Conservation (phyloP, 2,329 filamentous ascomycete species). For the Botrytis tulipae region DNA sequence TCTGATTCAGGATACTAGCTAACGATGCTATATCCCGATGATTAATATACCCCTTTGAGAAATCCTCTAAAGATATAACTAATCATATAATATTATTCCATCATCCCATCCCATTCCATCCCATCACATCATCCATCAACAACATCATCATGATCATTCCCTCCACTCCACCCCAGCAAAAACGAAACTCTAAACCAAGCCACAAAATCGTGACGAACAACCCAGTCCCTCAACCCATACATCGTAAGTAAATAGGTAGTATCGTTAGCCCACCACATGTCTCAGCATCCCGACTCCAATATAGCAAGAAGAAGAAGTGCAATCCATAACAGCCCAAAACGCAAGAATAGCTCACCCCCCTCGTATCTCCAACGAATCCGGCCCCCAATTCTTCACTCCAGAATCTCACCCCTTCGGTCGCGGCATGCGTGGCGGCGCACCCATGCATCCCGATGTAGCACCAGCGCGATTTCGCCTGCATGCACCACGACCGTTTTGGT, state of each 20-base stretch:
- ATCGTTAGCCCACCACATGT: slow-evolving; percentile 5
- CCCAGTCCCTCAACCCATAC: not conserved
- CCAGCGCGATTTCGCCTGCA: not conserved
- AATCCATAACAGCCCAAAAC: too few relatives aligned
- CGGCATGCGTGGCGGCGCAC: not conserved
- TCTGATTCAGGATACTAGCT: not conserved
- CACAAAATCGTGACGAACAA: not conserved
- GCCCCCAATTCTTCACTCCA: not conserved
- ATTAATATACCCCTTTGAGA: not conserved
- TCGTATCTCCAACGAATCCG: slow-evolving; percentile 14
- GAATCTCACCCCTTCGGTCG: not conserved
- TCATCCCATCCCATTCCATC: not conserved
- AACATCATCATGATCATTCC: too few relatives aligned
- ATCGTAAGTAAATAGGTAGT: not conserved
- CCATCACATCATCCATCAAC: not conserved
- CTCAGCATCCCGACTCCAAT: not conserved
- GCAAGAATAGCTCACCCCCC: not conserved
- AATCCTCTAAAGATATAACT: not conserved
- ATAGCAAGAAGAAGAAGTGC: too few relatives aligned
- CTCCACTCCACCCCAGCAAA: too few relatives aligned
- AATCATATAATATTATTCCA: not conserved
- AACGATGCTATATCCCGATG: not conserved
- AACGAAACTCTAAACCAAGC: not conserved
- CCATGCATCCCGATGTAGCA: not conserved
- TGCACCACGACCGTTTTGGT: slow-evolving; percentile 13